Base-by-base conservation (phyloP, 768 basidiomycete genomes). In the Collybia mongolica region DNA sequence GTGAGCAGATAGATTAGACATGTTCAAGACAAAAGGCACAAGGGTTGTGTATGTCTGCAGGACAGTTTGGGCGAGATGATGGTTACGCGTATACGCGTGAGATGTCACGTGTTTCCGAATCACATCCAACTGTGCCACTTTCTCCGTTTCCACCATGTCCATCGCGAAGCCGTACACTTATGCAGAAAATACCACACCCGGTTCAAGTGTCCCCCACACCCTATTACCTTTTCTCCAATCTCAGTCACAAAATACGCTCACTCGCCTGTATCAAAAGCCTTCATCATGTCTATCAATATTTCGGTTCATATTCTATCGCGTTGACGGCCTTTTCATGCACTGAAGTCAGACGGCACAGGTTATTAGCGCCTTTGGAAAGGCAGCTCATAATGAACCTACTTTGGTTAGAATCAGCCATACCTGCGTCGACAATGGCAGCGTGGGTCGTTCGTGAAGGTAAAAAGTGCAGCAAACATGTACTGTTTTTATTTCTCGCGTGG, bases 201-300 rank as follows among this genome's bases (percentile, higher is more conserved):
- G 28, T 35, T 40, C 28, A 22, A 42, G n/a, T 42, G 35, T 19
- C 9, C 75, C 83, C n/a, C 88, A 91, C 61, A 73, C 83, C 1
- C 67, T 93, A 17, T 72, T 93, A 20, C 83, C 88, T 0, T 94
- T 93, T 69, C 73, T 96, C 22, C 85, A 89, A 52, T 79, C 83
- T 0, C 90, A 93, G 60, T 86, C 89, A 0, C 88, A 90, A 64
- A 84, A 77, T 51, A 83, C 86, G 9, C 67, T 95, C 44, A 84
- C 81, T 17, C 80, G 92, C 20, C 73, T 97, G 44, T 97, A 94
- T 62, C 82, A 87, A 60, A 78, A 82, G 15, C 92, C 94, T 7
- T 93, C 92, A 2, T 87, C 89, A 71, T 93, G 93, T 69, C 80
- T 97, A 45, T 86, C 90, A 20, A 85, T 97, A 66, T 93, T 93